phyloP scores from a whole-genome alignment of 306 rosid species.

The Quercus berberidifolia region DNA sequence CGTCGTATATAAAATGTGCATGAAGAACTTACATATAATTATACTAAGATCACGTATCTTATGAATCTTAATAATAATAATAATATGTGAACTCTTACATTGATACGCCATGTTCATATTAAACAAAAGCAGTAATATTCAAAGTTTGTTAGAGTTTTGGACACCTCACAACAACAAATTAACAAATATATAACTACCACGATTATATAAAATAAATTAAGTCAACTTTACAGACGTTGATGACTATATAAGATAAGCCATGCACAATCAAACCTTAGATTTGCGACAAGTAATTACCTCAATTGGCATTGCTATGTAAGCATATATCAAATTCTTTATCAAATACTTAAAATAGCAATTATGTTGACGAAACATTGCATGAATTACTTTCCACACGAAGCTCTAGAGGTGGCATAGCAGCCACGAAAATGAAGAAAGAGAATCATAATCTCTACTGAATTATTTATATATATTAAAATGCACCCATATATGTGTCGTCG shows the following conservation, averaged over 20 bases:
- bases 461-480: neutral
- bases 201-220: neutral
- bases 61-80: no score
- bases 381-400: neutral
- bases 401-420: neutral
- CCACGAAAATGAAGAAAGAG: neutral
- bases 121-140: slow-evolving; percentile 32
- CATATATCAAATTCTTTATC: neutral
- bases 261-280: slow-evolving; percentile 25
- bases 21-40: neutral
- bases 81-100: neutral
- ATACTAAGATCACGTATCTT: no score
- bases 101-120: neutral
- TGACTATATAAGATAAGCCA: slow-evolving; percentile 17
- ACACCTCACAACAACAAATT: slow-evolving; percentile 24
- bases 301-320: slow-evolving; percentile 14
- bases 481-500: neutral
- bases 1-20: slow-evolving; percentile 14
- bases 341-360: neutral
- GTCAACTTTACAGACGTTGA: slow-evolving; percentile 25
- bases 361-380: slow-evolving; percentile 8
- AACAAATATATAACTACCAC: slow-evolving; percentile 16
- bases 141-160: slow-evolving; percentile 62
- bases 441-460: neutral
- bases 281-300: slow-evolving; percentile 36